Percentiles rank a stretch among this genome's conserved stretches.
Conservation (phyloP, 225 moss, liverwort and hornwort species). For the Sphagnum tenellum region DNA sequence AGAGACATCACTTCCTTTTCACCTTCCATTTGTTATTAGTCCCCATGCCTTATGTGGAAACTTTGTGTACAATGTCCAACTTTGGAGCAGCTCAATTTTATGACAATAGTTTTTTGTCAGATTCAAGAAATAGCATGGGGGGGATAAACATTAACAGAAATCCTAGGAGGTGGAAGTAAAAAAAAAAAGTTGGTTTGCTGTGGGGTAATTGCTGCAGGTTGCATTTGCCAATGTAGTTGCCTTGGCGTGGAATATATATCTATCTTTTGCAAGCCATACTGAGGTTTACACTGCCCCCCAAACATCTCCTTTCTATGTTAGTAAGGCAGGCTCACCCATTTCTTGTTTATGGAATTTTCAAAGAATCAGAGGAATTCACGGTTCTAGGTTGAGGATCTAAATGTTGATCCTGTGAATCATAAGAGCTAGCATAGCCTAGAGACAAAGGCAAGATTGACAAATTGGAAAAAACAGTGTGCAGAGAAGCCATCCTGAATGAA, state of each 20-base stretch:
- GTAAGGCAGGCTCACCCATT: too few relatives aligned
- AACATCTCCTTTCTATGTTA: conserved; percentile 7
- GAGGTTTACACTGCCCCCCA: conserved; percentile 13
- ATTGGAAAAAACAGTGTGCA: too few relatives aligned
- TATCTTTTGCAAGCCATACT: conserved; percentile 57
- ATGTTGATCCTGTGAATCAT: too few relatives aligned
- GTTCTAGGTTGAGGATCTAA: too few relatives aligned
- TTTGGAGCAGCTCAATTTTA: not conserved
- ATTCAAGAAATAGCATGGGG: not conserved
- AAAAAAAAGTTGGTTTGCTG: not conserved
- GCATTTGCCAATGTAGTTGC: conserved; percentile 48
- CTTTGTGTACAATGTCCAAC: too few relatives aligned
- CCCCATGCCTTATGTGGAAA: conserved; percentile 5
- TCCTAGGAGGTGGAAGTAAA: not conserved
- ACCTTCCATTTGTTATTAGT: too few relatives aligned
- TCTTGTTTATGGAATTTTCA: too few relatives aligned
- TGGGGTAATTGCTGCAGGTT: conserved; percentile 25
- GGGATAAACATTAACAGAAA: too few relatives aligned
- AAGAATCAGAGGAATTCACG: too few relatives aligned
- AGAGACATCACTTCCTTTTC: not conserved
- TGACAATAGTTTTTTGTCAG: not conserved
- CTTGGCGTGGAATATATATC: conserved; percentile 55
- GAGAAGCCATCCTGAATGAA: too few relatives aligned
- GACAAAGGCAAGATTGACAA: too few relatives aligned
- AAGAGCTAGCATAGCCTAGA: too few relatives aligned